Evolutionary conservation across 2,329 filamentous ascomycete genomes (phyloP).

Genomic region (Zopfia rhizophila): DNA sequence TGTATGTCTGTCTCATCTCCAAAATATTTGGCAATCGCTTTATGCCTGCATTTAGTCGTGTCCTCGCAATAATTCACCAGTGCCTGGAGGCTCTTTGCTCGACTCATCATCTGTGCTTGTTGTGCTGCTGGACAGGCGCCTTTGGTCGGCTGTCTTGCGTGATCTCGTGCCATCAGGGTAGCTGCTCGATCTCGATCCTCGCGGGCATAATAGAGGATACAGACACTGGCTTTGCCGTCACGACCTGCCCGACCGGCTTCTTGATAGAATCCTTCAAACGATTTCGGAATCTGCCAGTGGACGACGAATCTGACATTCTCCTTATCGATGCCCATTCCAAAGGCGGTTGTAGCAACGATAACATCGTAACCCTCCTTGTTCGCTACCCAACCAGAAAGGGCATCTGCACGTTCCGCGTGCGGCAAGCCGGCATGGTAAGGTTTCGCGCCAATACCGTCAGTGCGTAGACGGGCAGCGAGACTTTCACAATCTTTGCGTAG

Average conservation of each 20-base stretch:
- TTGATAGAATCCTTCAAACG: conserved; percentile 96
- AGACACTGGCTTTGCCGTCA: conserved; percentile 86
- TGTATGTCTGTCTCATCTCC: conserved; percentile 42
- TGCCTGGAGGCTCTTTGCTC: conserved; percentile 59
- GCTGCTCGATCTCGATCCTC: conserved; percentile 84
- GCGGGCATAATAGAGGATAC: conserved; percentile 89
- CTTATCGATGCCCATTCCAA: conserved; percentile 98
- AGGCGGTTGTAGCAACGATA: conserved; percentile 94
- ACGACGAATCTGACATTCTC: conserved; percentile 93
- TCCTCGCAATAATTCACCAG: conserved; percentile 86
- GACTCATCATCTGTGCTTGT: conserved; percentile 50
- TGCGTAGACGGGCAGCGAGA: conserved; percentile 72
- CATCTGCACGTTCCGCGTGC: conserved; percentile 74
- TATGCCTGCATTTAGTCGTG: conserved; percentile 76
- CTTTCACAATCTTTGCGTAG: conserved; percentile 79
- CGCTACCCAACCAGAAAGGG: conserved; percentile 75
- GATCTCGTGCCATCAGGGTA: conserved; percentile 60
- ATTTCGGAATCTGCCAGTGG: conserved; percentile 93
- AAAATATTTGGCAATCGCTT: conserved; percentile 50
- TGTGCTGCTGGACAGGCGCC: conserved; percentile 45
- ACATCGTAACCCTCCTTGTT: conserved; percentile 84
- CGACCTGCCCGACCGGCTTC: conserved; percentile 92
- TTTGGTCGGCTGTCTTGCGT: conserved; percentile 61
- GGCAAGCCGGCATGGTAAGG: conserved; percentile 77
- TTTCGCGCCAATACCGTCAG: conserved; percentile 77